Percentiles rank a stretch among this genome's conserved stretches.
Conservation (phyloP, 306 rosid species). For the Malus orientalis region DNA sequence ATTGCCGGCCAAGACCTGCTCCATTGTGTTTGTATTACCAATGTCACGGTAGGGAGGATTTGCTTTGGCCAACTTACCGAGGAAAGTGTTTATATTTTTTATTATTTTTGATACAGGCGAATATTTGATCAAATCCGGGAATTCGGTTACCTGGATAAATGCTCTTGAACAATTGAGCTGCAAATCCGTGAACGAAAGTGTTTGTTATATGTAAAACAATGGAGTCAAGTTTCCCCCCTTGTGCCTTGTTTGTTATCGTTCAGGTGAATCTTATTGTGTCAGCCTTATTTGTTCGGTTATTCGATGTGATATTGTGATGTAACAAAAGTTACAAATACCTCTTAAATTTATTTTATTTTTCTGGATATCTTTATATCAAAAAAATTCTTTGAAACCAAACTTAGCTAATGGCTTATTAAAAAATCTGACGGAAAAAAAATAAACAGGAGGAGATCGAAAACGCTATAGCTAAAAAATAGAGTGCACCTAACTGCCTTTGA, state of each 20-base stretch:
- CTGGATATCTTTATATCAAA: no score
- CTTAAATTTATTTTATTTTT: no score
- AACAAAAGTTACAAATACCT: background rate
- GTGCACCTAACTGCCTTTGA: no score
- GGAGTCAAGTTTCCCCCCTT: background rate
- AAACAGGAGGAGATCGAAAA: no score
- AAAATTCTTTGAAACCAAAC: background rate
- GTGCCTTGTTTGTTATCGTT: background rate
- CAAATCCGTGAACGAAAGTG: no score
- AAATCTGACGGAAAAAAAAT: no score
- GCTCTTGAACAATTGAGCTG: background rate
- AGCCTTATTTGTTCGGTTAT: background rate
- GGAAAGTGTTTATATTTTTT: background rate
- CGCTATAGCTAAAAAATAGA: no score
- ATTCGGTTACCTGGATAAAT: no score
- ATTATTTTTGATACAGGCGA: background rate
- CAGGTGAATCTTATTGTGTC: background rate
- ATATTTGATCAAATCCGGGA: background rate
- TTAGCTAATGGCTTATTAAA: no score
- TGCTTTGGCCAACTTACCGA: slow-evolving; percentile 1
- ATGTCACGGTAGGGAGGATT: background rate
- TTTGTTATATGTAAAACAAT: background rate
- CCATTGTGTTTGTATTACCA: background rate
- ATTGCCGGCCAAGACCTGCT: slow-evolving; percentile 50
- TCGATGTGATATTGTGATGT: background rate